Evolutionary conservation across 768 basidiomycete species (phyloP), one percentile per base, ranked within the genome.

Genomic region (Panaeolus papilionaceus): DNA sequence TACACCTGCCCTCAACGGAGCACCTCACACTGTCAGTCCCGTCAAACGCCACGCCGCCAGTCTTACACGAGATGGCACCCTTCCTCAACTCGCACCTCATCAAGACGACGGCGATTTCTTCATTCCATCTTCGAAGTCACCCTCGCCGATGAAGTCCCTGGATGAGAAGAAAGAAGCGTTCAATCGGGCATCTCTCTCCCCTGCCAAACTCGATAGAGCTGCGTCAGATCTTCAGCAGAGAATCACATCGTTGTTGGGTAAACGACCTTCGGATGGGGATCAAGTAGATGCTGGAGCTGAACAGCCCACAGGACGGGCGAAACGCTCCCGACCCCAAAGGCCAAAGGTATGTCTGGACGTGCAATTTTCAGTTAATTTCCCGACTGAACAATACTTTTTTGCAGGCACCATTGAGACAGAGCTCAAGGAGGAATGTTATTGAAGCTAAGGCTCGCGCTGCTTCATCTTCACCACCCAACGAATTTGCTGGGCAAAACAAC

Each of bases 171-270:
- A 64, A 66, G 38, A 58, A 9, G 37, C 62, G 33, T 70, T 68
- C 58, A 73, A 71, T 64, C 65, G 74, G 49, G 67, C 71, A 33
- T 80, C 79, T 12, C 67, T 77, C 12, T 84, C 84, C 0, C 84
- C 81, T 47, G 77, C 82, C 28, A 83, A 83, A 64, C 81, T 87
- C 38, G 81, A 83, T 61, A 78, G 80, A 61, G 81, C 84, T 62
- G 82, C 82, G 28, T 80, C 88, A n/a, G 89, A 85, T 18, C 79
- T 93, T 23, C 86, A 91, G 69, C 89, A 92, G 70, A 90, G 87
- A 68, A 86, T 93, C 62, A 86, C 88, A 5, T 85, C 86, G 23
- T 76, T 93, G 65, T 79, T 94, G 16, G 92, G 92, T 9, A 94
- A 94, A 75, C 83, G 92, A 9, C 81, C 83, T 0, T 78, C 80